Percentiles rank a stretch among this genome's conserved stretches.
phyloP scores from a whole-genome alignment of 345 rosid species.

The Draba incana region DNA sequence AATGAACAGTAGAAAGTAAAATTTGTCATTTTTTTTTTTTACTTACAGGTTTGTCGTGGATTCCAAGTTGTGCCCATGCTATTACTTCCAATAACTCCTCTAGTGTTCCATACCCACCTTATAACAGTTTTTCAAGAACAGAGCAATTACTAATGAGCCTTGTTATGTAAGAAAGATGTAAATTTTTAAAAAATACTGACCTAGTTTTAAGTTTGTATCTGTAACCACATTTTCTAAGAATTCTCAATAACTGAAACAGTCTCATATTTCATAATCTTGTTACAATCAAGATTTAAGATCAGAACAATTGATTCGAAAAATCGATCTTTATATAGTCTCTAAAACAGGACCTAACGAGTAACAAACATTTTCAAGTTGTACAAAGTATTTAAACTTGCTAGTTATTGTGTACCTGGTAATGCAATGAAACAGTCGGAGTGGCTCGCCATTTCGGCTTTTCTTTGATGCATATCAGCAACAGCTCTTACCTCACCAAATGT shows the following conservation, averaged over 20 bases:
- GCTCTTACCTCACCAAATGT: conserved; percentile 85
- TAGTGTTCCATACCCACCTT: conserved; percentile 96
- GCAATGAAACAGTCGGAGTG: conserved; percentile 96
- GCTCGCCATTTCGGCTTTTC: conserved; percentile 97
- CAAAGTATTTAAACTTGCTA: conserved; percentile 8
- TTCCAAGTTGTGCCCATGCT: conserved; percentile 95
- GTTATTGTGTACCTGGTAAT: conserved; percentile 67
- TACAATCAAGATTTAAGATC: not conserved
- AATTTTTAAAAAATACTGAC: conserved; percentile 6
- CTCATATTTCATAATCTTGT: not conserved
- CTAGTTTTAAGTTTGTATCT: conserved; percentile 13
- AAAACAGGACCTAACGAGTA: not conserved
- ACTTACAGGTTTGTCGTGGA: conserved; percentile 93
- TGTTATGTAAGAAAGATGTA: conserved; percentile 24
- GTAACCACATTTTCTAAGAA: not conserved
- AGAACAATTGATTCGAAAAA: not conserved
- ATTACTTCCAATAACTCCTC: conserved; percentile 90
- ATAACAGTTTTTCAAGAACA: conserved; percentile 24
- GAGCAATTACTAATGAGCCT: conserved; percentile 1
- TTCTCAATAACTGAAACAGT: not conserved
- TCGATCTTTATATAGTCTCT: not conserved
- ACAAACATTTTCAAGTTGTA: not conserved
- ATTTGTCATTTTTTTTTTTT: not conserved
- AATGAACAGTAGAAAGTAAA: conserved; percentile 29
- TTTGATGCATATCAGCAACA: conserved; percentile 96